Base-by-base conservation (phyloP, 2,329 filamentous ascomycete genomes). In the Fonsecaea monophora region DNA sequence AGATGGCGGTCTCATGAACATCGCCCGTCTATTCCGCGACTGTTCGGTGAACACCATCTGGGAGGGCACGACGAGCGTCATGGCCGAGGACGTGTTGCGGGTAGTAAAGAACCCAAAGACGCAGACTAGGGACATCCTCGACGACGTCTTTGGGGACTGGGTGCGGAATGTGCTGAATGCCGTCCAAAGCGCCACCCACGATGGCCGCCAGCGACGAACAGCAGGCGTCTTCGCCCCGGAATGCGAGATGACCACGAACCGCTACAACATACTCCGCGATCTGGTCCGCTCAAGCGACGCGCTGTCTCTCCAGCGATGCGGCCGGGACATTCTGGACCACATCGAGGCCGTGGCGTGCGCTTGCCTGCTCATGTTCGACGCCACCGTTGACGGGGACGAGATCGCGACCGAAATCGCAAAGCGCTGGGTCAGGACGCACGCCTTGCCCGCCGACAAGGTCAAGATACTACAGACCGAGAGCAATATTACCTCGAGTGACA, bases 31-130 rank as follows among this genome's bases (percentile, higher is more conserved):
- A 1, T 89, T 87, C 73, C 84, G 90, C 4, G 89, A 92, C 73
- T 84, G 84, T 8, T 80, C 82, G 35, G 89, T 91, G 2, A 78
- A 86, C 59, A 83, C 85, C 13, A 91, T 92, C 58, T 90, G 88
- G 87, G 88, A 90, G 76, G 88, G 89, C 2, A 92, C 89, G 0
- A 90, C 89, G 0, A 88, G 90, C 72, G 87, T 92, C 21, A 82
- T 72, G 68, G 70, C 70, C 56, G 70, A 71, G 56, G 70, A 72
- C 56, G 58, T 68, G 30, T 32, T 67, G 53, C 45, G 70, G 5
- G 70, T 69, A n/a, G 30, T 66, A 40, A 67, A 66, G 40, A 67
- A 67, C 25, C 56, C 63, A 6, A 67, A 60, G 25, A 38, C 35
- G 21, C 61, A 50, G 25, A 50, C 10, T 40, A 30, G 7, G 7